phyloP scores from a whole-genome alignment of 495 filamentous ascomycete species.

The Podospora australis region DNA sequence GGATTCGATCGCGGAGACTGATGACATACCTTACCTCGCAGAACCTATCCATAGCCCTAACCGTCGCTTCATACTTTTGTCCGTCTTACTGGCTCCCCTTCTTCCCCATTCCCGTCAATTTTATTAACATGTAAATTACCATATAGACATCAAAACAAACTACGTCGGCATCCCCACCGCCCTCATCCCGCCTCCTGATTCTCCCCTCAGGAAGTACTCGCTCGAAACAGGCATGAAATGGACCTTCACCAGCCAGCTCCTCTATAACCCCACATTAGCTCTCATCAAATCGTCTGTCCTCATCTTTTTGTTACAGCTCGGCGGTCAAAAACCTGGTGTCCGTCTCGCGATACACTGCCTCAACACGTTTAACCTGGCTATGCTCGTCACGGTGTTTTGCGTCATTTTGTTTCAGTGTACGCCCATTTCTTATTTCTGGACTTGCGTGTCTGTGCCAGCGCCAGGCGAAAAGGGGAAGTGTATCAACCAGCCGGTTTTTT shows the following conservation, averaged over 20 bases:
- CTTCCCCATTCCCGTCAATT: neutral
- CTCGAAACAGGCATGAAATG: neutral
- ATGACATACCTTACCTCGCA: constrained; percentile 1
- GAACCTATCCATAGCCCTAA: constrained; percentile 6
- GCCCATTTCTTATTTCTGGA: constrained; percentile 19
- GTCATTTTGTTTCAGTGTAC: constrained; percentile 17
- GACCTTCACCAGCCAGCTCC: constrained; percentile 1
- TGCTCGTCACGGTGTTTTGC: constrained; percentile 8
- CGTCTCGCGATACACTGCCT: constrained; percentile 4
- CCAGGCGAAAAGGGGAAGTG: constrained; percentile 5
- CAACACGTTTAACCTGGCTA: neutral
- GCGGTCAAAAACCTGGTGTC: neutral
- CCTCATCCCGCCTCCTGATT: neutral
- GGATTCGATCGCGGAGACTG: too few relatives aligned
- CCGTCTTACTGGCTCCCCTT: neutral
- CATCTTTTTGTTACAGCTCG: constrained; percentile 5
- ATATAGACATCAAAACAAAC: constrained; percentile 5
- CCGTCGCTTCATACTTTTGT: constrained; percentile 7
- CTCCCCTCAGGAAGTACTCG: neutral
- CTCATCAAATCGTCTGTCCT: constrained; percentile 7
- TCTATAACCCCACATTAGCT: constrained; percentile 6
- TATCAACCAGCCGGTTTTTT: constrained; percentile 11
- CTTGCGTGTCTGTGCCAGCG: neutral
- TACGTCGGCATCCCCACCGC: constrained; percentile 5
- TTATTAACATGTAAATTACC: neutral